Base-by-base conservation (phyloP, 2,329 filamentous ascomycete species). In the Phaeosphaeria sp. region DNA sequence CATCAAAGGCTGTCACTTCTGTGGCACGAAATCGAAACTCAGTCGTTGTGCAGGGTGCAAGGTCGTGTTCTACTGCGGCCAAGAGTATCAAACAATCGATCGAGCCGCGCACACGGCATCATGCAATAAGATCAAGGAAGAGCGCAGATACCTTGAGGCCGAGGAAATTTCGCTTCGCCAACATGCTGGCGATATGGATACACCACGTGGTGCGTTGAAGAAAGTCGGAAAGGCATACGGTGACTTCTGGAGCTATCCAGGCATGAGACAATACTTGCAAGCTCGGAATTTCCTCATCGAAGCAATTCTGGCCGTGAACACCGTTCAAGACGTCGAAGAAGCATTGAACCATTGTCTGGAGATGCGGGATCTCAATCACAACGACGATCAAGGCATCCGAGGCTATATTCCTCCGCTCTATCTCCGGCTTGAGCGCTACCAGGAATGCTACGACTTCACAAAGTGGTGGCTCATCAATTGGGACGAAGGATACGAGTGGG, bases 381-480 rank as follows among this genome's bases (percentile, higher is more conserved):
- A 60, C 11, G 83, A 86, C 61, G 80, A 80, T 56, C 71, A 83
- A 73, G 78, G 79, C 0, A 18, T 83, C 2, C 76, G 82, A 0
- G 44, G 77, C 18, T 20, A 80, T 0, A 56, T 82, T 0, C 83
- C 84, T 0, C 59, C 65, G 0, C 43, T 82, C 9, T 75, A 80
- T 53, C 64, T 87, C 15, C 79, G 82, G 2, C 74, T 86, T 6
- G 77, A 77, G 20, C 73, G 67, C 43, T 83, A 86, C 55, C 82
- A 86, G 63, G 81, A 83, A n/a, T 80, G 77, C 63, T 83, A 83
- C 58, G 78, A 82, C 53, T 81, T 81, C 39, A 47, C 77, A 63
- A 84, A 82, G 67, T 84, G 79, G 81, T 84, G 74, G 73, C 66
- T 59, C 5, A 73, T 66, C 1, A 60, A 59, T 7, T 36, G 30